Evolutionary conservation across 192 early-diverging fungal species (phyloP).

Genomic region (Paraglomus brasilianum): DNA sequence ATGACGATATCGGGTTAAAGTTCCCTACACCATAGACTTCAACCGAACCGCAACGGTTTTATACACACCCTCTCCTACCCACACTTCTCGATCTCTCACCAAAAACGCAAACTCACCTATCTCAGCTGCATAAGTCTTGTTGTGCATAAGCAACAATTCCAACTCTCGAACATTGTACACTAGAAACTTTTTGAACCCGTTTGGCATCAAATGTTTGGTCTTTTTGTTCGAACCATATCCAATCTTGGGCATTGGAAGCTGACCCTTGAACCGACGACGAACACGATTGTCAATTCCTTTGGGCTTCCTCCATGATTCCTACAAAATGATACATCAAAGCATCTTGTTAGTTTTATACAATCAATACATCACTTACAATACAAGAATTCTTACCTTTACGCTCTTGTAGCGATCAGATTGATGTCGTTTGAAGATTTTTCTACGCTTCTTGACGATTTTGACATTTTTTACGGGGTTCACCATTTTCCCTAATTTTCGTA

Average conservation of each 20-base stretch:
- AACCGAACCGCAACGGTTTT: too few species aligned
- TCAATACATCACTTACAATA: neutral
- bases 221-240: constrained; percentile 98
- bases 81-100: too few species aligned
- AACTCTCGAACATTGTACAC: constrained; percentile 91
- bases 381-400: constrained; percentile 65
- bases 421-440: constrained; percentile 92
- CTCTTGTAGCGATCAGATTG: constrained; percentile 99
- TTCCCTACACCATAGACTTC: too few species aligned
- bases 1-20: too few species aligned
- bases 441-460: constrained; percentile 99
- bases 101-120: constrained; percentile 61
- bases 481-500: constrained; percentile 63
- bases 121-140: constrained; percentile 98
- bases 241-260: constrained; percentile 98
- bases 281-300: constrained; percentile 99
- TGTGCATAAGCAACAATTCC: constrained; percentile 98
- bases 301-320: constrained; percentile 99
- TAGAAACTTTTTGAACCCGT: constrained; percentile 99
- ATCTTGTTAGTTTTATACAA: neutral
- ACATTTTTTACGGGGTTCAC: constrained; percentile 91
- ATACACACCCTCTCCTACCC: too few species aligned
- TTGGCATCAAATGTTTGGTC: constrained; percentile 95
- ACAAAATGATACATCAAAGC: constrained; percentile 20
- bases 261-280: constrained; percentile 97